Evolutionary conservation across 2,329 filamentous ascomycete species (phyloP).

Genomic region (Scytalidium sp.): DNA sequence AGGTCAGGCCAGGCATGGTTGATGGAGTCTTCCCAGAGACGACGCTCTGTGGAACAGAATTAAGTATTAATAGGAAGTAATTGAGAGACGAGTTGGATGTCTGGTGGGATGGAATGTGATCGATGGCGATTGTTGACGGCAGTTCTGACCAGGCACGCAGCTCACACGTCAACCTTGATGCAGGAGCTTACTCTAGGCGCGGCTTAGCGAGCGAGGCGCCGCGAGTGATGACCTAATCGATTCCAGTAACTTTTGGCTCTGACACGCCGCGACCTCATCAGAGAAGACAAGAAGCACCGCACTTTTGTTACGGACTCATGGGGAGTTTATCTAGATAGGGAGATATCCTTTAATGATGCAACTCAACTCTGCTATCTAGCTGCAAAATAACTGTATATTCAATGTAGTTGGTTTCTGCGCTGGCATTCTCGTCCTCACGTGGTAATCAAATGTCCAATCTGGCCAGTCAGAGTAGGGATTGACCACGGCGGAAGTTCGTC

Average conservation of each 20-base stretch:
- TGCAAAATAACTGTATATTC: background rate
- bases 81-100: background rate
- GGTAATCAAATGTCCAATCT: background rate
- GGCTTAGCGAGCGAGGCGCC: background rate
- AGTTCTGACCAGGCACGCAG: background rate
- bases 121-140: background rate
- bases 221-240: background rate
- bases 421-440: background rate
- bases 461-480: background rate
- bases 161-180: background rate
- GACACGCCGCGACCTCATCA: too few species aligned
- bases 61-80: background rate
- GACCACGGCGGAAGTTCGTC: background rate
- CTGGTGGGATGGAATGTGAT: slow-evolving; percentile 5
- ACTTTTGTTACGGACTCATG: too few species aligned
- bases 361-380: background rate
- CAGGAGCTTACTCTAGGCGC: background rate
- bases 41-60: background rate
- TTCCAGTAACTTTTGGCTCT: too few species aligned
- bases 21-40: background rate
- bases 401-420: background rate
- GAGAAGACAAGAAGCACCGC: too few species aligned
- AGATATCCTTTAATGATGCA: too few species aligned
- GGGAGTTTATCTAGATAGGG: too few species aligned
- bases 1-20: slow-evolving; percentile 86